phyloP scores from a whole-genome alignment of 805 yeast species.

The Starmera quercuum region DNA sequence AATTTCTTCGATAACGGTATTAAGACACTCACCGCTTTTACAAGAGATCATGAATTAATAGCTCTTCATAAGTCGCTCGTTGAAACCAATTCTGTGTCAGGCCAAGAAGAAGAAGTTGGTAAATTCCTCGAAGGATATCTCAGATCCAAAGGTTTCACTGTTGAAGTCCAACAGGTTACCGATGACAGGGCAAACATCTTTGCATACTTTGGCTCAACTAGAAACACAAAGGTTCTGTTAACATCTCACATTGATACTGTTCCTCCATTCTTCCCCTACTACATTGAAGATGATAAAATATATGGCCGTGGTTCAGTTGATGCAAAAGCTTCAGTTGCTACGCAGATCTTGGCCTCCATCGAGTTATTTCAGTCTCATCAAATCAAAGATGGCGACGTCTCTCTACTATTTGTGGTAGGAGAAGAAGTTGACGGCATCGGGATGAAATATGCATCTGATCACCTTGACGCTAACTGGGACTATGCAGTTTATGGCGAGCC shows the following conservation, averaged over 20 bases:
- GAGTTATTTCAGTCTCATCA: slow-evolving; percentile 32
- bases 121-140: slow-evolving; percentile 10
- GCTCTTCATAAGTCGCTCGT: slow-evolving; percentile 18
- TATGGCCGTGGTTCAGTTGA: slow-evolving; percentile 65
- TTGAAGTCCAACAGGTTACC: slow-evolving; percentile 34
- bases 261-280: slow-evolving; percentile 55
- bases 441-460: slow-evolving; percentile 37
- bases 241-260: slow-evolving; percentile 70
- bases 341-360: slow-evolving; percentile 49
- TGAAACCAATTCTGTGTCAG: slow-evolving; percentile 15
- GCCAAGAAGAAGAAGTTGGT: slow-evolving; percentile 12
- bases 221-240: slow-evolving; percentile 38
- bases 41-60: slow-evolving; percentile 8
- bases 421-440: slow-evolving; percentile 67
- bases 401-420: slow-evolving; percentile 58
- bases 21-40: not conserved
- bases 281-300: slow-evolving; percentile 36
- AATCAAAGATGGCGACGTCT: slow-evolving; percentile 45
- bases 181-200: slow-evolving; percentile 41
- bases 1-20: not conserved
- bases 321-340: slow-evolving; percentile 65
- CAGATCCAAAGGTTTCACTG: slow-evolving; percentile 36
- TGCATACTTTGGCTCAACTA: slow-evolving; percentile 42
- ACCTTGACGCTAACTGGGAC: slow-evolving; percentile 40
- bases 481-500: slow-evolving; percentile 70